Base-by-base conservation (phyloP, 495 filamentous ascomycete species). In the Margaritispora aquatica region DNA sequence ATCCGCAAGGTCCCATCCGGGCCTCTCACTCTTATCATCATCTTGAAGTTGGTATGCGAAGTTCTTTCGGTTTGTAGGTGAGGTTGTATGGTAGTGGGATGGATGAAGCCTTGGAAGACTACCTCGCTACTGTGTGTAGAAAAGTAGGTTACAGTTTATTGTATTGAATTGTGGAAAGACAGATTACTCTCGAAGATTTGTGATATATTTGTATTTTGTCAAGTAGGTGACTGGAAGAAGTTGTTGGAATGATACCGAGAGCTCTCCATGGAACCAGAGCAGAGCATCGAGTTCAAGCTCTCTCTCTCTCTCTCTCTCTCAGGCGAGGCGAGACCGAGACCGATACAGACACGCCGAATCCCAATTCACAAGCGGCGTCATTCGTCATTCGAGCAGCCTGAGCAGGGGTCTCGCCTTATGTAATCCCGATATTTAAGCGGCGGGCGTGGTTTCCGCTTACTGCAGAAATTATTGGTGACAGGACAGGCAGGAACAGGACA, bases 1-100 rank as follows among this genome's bases (percentile, higher is more conserved):
- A 91, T 74, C 54, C 87, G 82, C 68, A 85, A 78, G 70, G 83
- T 84, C 73, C 88, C 88, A 74, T 91, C 84, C 53, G 84, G 83
- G 29, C 83, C 80, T 57, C 82, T 78, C 60, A 90, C 78, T 69
- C 88, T 75, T 46, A 91, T 73, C 57, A 90, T 76, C 86, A 91
- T 90, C 17, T 29, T 60, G 52, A 17, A 2, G 26, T 56, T 49
- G 54, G 17, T 44, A 44, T n/a, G 7, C 3, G 38, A 17, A 44
- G 38, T n/a, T 34, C 13, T 5, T n/a, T 3, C 19, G 38, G 15
- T 44, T 44, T 44, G 7, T 7, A 15, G 11, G 7, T n/a, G 38
- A 17, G 3, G 38, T 7, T 15, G 38, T n/a, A 5, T n/a, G 10
- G 38, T 15, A 17, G 38, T n/a, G 17, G 38, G 38, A 44, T 44